Percentiles rank a stretch among this genome's conserved stretches.
phyloP scores from a whole-genome alignment of 306 rosid species.

The Canavalia ensiformis region DNA sequence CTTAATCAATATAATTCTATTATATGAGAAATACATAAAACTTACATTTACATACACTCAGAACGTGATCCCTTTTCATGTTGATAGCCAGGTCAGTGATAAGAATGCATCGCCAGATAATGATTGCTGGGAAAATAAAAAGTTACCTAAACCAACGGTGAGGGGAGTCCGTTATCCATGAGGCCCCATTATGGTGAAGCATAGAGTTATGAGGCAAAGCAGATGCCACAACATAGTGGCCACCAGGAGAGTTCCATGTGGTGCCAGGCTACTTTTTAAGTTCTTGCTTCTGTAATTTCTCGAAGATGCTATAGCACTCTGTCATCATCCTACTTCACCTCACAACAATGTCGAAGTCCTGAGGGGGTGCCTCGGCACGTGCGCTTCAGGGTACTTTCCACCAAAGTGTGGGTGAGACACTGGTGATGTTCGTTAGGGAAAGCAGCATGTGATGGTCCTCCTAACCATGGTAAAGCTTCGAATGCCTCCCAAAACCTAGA shows the following conservation, averaged over 20 bases:
- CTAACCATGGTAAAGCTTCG: not conserved
- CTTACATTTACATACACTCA: no score
- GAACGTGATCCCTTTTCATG: no score
- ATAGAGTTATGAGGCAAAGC: slow-evolving; percentile 58
- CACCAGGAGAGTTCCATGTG: slow-evolving; percentile 48
- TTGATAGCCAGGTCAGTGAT: no score
- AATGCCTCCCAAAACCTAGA: slow-evolving; percentile 34
- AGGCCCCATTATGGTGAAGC: slow-evolving; percentile 49
- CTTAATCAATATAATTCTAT: no score
- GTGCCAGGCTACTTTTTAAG: slow-evolving; percentile 52
- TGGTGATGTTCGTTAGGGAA: slow-evolving; percentile 41
- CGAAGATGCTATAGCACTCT: slow-evolving; percentile 57
- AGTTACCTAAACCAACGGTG: slow-evolving; percentile 53
- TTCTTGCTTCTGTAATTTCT: slow-evolving; percentile 54
- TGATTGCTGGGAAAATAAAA: slow-evolving; percentile 45
- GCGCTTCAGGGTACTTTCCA: slow-evolving; percentile 56
- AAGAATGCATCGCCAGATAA: slow-evolving; percentile 5
- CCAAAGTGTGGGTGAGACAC: slow-evolving; percentile 33
- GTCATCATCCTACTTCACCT: slow-evolving; percentile 62
- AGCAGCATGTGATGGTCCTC: not conserved
- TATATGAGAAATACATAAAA: no score
- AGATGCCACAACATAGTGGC: slow-evolving; percentile 56
- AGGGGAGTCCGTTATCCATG: slow-evolving; percentile 62
- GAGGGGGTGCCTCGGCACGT: slow-evolving; percentile 56
- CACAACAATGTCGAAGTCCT: slow-evolving; percentile 58